Evolutionary conservation across 768 basidiomycete species (phyloP), one percentile per base, ranked within the genome.

Genomic region (Tylopilus sp.): DNA sequence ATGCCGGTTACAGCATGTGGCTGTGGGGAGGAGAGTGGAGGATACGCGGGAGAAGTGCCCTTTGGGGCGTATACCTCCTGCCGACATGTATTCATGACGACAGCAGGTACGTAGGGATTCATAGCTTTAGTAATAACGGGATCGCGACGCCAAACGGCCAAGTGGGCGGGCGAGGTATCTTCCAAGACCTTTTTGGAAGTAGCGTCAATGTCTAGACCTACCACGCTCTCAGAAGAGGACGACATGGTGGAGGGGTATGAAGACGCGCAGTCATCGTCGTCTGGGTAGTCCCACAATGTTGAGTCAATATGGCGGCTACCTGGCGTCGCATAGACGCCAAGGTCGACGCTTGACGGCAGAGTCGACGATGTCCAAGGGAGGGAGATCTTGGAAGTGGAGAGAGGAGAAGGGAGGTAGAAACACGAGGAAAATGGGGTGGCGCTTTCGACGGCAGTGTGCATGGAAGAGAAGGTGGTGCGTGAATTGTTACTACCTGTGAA

Each of bases 401-500:
- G 65, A 3, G 78, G 73, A 33, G 76, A 78, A 49, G 73, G 72
- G 49, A 82, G 69, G 59, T 78, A 83, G 58, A 79, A 83, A 50
- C 80, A 78, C 1, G 82, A 82, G 17, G 79, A 77, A 60, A 81
- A 83, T 13, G 78, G 76, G 49, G 80, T 83, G 50, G 80, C 78
- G 30, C 63, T 66, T 68, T 88, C 87, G 44, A 87, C 80, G 34
- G 87, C 87, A 19, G 87, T 89, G 53, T 85, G 86, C 86, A 89
- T 87, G 25, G 85, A 85, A 29, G 84, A 83, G 17, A 74, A 72
- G 0, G 72, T 74, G 25, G 73, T 73, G 46, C 66, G 64, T 33
- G 80, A 77, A 14, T 80, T 80, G 53, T 61, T 74, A 38, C 75
- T 78, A 19, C 71, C 71, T 29, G 71, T 64, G 50, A 68, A 71